Percentiles rank a stretch among this genome's conserved stretches.
These are phyloP conservation scores for Ramalina intermedia DNA, from an alignment of 495 filamentous ascomycete species.

Conservation along the genomic window DNA sequence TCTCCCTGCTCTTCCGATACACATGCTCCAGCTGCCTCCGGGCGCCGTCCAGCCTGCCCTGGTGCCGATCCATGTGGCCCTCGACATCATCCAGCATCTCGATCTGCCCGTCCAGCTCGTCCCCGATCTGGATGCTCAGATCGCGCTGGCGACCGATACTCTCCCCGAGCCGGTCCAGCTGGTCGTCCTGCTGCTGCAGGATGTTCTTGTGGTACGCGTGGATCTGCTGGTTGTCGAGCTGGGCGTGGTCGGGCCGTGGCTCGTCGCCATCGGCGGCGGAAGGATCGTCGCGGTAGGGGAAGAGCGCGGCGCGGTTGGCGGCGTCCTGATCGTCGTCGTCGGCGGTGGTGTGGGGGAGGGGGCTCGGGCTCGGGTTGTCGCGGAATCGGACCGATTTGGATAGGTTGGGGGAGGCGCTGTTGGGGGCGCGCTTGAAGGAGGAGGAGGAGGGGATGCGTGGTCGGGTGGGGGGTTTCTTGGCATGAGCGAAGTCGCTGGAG, in stretches of 20 bases:
- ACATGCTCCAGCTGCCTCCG: constrained; percentile 53
- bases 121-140: constrained; percentile 87
- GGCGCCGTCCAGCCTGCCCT: constrained; percentile 57
- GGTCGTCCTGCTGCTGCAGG: constrained; percentile 76
- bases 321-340: constrained; percentile 30
- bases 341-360: no score
- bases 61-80: constrained; percentile 65
- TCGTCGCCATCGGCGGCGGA: constrained; percentile 9
- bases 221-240: constrained; percentile 71
- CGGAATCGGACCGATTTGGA: constrained; percentile 87
- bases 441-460: constrained; percentile 23
- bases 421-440: constrained; percentile 25
- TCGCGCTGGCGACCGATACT: constrained; percentile 87
- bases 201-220: constrained; percentile 70
- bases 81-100: constrained; percentile 82
- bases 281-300: constrained; percentile 52
- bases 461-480: constrained; percentile 25
- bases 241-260: constrained; percentile 48
- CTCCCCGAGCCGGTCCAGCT: constrained; percentile 72
- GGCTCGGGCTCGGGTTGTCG: constrained; percentile 39
- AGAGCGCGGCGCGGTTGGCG: constrained; percentile 43
- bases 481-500: constrained; percentile 50
- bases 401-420: constrained; percentile 25
- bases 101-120: constrained; percentile 86
- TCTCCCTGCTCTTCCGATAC: constrained; percentile 58